Percentiles rank a stretch among this genome's conserved stretches.
phyloP scores from a whole-genome alignment of 345 rosid species.

The Boechera stricta region DNA sequence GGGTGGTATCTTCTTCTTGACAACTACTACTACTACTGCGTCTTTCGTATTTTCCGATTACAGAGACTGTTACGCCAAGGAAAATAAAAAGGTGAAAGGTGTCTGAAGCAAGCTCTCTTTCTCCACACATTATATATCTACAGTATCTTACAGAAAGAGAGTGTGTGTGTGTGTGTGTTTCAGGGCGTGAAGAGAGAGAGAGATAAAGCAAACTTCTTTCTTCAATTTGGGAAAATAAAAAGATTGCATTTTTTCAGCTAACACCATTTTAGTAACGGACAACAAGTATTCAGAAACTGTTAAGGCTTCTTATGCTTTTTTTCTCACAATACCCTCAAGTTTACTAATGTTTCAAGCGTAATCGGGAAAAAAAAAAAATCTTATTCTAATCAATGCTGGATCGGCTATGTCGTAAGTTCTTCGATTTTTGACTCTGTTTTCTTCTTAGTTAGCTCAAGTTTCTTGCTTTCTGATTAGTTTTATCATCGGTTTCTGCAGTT shows the following conservation, averaged over 20 bases:
- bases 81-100: constrained; percentile 20
- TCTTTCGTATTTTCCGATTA: constrained; percentile 29
- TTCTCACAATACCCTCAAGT: too few species aligned
- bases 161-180: neutral
- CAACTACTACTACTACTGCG: constrained; percentile 1
- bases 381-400: constrained; percentile 22
- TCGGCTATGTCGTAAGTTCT: constrained; percentile 27
- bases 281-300: constrained; percentile 30
- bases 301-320: neutral
- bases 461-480: constrained; percentile 11
- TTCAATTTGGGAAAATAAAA: neutral
- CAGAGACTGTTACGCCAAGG: constrained; percentile 43
- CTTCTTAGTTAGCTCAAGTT: neutral
- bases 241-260: constrained; percentile 9
- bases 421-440: neutral
- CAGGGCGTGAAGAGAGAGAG: neutral
- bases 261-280: constrained; percentile 20
- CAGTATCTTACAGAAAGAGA: neutral
- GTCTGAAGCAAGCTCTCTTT: constrained; percentile 35
- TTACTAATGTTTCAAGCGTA: too few species aligned
- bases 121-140: constrained; percentile 21
- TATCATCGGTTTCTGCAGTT: constrained; percentile 4
- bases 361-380: too few species aligned
- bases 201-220: constrained; percentile 19
- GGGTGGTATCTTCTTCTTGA: constrained; percentile 36